These are phyloP conservation scores for Waltiozyma sp. DNA, from an alignment of 1,139 yeast species.

Conservation along the genomic window DNA sequence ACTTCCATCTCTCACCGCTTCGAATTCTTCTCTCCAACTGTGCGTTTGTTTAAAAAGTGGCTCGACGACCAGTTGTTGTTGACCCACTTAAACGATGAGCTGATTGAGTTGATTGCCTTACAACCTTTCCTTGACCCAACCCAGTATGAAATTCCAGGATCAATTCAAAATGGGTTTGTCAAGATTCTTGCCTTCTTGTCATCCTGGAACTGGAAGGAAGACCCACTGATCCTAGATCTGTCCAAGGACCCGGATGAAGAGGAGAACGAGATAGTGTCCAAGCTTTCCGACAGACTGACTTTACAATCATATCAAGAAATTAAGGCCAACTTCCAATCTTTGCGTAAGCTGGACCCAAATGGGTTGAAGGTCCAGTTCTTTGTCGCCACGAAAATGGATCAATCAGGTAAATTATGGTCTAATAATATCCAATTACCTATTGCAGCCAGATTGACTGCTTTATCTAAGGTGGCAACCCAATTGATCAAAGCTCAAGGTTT, in stretches of 20 bases:
- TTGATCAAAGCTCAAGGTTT: conserved; percentile 38
- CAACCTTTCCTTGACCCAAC: conserved; percentile 81
- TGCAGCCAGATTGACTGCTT: conserved; percentile 78
- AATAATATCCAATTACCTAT: conserved; percentile 61
- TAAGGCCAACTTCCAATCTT: conserved; percentile 49
- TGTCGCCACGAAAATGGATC: conserved; percentile 72
- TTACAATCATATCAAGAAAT: conserved; percentile 52
- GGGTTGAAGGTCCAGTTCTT: conserved; percentile 72
- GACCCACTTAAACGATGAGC: conserved; percentile 63
- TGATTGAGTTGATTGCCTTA: conserved; percentile 71
- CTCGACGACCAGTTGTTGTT: conserved; percentile 61
- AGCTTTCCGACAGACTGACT: conserved; percentile 52
- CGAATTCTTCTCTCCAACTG: conserved; percentile 70
- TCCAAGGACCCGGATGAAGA: conserved; percentile 39
- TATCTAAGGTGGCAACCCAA: conserved; percentile 65
- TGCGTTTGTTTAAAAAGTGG: conserved; percentile 82
- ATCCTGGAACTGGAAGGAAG: conserved; percentile 91
- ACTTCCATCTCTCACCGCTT: conserved; percentile 61
- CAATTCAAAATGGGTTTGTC: conserved; percentile 71
- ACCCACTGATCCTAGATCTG: conserved; percentile 68
- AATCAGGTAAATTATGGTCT: conserved; percentile 79
- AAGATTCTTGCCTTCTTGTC: conserved; percentile 63
- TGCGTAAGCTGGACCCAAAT: conserved; percentile 71
- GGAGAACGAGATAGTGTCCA: conserved; percentile 25
- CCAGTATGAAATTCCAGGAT: conserved; percentile 70